Percentiles rank a stretch among this genome's conserved stretches.
These are phyloP conservation scores for Plasmodium knowlesi DNA, from an alignment of 169 alveolate species.

Conservation along the genomic window DNA sequence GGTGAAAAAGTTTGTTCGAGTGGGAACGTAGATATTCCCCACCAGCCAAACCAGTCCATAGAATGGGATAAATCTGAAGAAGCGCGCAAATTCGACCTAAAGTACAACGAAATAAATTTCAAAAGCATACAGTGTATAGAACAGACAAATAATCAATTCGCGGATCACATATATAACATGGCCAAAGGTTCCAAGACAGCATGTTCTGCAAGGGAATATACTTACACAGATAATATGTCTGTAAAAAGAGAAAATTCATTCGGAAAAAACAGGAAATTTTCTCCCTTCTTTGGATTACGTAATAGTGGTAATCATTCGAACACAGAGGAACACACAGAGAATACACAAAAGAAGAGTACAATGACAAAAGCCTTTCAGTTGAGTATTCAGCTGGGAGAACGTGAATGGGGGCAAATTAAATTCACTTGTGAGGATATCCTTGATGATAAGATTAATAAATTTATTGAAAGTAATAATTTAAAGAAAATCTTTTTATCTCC, in stretches of 20 bases:
- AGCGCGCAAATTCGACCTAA: not conserved
- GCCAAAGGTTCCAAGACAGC: not conserved
- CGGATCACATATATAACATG: not conserved
- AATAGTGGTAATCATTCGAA: conserved; percentile 15
- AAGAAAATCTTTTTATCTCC: conserved; percentile 41
- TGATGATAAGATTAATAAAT: conserved; percentile 27
- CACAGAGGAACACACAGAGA: not conserved
- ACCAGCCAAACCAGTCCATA: not conserved
- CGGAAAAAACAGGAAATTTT: conserved; percentile 47
- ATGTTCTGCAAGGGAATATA: not conserved
- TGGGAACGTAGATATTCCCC: not conserved
- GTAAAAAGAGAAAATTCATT: not conserved
- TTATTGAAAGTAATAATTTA: conserved; percentile 32
- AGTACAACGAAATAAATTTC: not conserved
- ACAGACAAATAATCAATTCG: not conserved
- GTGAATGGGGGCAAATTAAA: conserved; percentile 16
- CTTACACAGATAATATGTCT: conserved; percentile 2
- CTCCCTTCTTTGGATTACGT: conserved; percentile 65
- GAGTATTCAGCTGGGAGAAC: conserved; percentile 55
- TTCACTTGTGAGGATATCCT: conserved; percentile 38
- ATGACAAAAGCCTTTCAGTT: conserved; percentile 17
- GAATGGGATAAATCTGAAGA: not conserved
- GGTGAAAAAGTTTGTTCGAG: not conserved
- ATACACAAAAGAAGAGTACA: not conserved
- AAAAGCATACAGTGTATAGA: not conserved